Conservation (phyloP, 1,139 yeast genomes). For the Diutina neorugosa region DNA sequence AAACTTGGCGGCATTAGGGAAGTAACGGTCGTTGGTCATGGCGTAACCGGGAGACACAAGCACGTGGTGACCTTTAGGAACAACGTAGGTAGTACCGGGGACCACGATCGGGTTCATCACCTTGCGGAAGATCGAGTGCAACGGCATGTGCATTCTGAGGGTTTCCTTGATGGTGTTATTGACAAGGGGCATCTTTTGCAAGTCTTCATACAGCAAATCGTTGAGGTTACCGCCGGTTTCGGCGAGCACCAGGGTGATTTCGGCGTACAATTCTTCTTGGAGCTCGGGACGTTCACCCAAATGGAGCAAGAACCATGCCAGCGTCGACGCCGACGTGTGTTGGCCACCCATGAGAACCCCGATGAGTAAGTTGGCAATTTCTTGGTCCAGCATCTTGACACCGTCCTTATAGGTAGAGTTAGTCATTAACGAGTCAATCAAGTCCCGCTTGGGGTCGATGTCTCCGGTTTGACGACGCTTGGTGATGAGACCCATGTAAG, state of each 20-base stretch:
- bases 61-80: slow-evolving; percentile 84
- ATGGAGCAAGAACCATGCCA: slow-evolving; percentile 89
- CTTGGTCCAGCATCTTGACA: slow-evolving; percentile 83
- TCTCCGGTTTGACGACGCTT: slow-evolving; percentile 67
- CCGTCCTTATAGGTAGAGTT: slow-evolving; percentile 87
- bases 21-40: slow-evolving; percentile 62
- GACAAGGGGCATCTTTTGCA: slow-evolving; percentile 69
- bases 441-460: slow-evolving; percentile 67
- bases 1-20: slow-evolving; percentile 59
- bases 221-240: slow-evolving; percentile 18
- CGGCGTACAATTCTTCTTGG: slow-evolving; percentile 69
- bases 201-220: slow-evolving; percentile 67
- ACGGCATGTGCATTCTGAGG: slow-evolving; percentile 88
- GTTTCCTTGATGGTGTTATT: slow-evolving; percentile 86
- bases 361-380: slow-evolving; percentile 84
- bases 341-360: slow-evolving; percentile 99
- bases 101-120: slow-evolving; percentile 70
- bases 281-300: slow-evolving; percentile 76
- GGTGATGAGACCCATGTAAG: slow-evolving; percentile 69
- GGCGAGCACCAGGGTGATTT: slow-evolving; percentile 54
- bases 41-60: slow-evolving; percentile 92
- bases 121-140: slow-evolving; percentile 91
- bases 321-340: slow-evolving; percentile 94
- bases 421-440: slow-evolving; percentile 79
- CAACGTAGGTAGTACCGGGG: slow-evolving; percentile 68